Evolutionary conservation across 2,329 filamentous ascomycete species (phyloP).

Genomic region (Apiospora hydei): DNA sequence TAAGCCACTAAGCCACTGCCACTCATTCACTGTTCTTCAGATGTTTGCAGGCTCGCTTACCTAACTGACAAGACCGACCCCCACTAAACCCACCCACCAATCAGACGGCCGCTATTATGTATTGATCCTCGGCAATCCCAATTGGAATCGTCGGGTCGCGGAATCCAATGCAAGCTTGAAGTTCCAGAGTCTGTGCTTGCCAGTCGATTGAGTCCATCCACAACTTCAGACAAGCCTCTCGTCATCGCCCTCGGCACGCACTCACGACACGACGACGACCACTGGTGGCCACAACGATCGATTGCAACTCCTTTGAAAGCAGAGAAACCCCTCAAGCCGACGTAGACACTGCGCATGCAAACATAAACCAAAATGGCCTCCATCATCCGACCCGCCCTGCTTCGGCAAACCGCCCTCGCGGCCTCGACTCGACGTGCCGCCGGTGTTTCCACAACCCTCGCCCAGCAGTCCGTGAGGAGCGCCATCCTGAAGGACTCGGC

Average conservation of each 20-base stretch:
- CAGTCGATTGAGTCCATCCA: background rate
- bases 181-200: slow-evolving; percentile 15
- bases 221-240: background rate
- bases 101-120: slow-evolving; percentile 5
- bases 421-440: slow-evolving; percentile 48
- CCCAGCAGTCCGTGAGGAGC: slow-evolving; percentile 40
- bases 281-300: background rate
- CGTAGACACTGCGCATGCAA: background rate
- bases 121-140: slow-evolving; percentile 24
- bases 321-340: background rate
- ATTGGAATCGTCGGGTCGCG: slow-evolving; percentile 20
- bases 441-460: slow-evolving; percentile 39
- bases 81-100: background rate
- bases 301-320: too few species aligned
- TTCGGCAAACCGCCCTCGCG: slow-evolving; percentile 59
- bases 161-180: slow-evolving; percentile 13
- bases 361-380: slow-evolving; percentile 57
- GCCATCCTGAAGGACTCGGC: slow-evolving; percentile 47
- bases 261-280: background rate
- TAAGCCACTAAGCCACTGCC: background rate
- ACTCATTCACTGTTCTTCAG: background rate
- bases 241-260: background rate
- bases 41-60: background rate
- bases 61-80: background rate
- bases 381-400: slow-evolving; percentile 60